phyloP scores from a whole-genome alignment of 768 basidiomycete genomes.

The Pisolithus tinctorius region DNA sequence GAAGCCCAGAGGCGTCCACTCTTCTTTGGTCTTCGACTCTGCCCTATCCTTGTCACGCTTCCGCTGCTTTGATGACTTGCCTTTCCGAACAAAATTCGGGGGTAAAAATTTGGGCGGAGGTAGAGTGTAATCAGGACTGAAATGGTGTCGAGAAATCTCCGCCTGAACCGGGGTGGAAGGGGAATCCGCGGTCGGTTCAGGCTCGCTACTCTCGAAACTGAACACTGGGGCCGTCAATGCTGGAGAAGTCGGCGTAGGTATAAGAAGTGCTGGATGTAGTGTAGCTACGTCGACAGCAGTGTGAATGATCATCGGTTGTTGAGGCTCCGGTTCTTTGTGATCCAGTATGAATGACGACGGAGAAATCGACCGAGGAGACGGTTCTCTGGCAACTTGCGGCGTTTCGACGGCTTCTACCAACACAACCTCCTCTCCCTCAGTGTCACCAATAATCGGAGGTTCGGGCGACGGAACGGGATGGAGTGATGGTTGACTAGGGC shows the following conservation, averaged over 20 bases:
- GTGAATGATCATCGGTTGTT: constrained; percentile 16
- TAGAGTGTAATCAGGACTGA: constrained; percentile 43
- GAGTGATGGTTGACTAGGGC: constrained; percentile 9
- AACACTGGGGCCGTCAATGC: constrained; percentile 24
- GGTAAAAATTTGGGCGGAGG: constrained; percentile 53
- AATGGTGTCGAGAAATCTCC: constrained; percentile 29
- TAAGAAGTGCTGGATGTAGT: constrained; percentile 23
- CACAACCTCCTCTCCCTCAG: constrained; percentile 4
- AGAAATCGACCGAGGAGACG: constrained; percentile 17
- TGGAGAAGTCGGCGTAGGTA: constrained; percentile 33
- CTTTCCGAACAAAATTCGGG: constrained; percentile 45
- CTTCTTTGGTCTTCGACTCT: constrained; percentile 47
- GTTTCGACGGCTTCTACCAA: constrained; percentile 10
- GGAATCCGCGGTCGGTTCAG: constrained; percentile 16
- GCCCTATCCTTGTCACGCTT: constrained; percentile 45
- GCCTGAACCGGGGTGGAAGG: constrained; percentile 7
- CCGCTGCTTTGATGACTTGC: constrained; percentile 40
- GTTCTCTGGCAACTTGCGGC: constrained; percentile 17
- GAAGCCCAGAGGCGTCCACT: constrained; percentile 59
- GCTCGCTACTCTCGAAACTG: constrained; percentile 27
- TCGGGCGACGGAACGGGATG: constrained; percentile 6
- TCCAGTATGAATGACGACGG: constrained; percentile 13
- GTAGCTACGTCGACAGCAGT: constrained; percentile 24
- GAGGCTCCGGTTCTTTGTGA: constrained; percentile 3
- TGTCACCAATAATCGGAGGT: constrained; percentile 1